Conservation (phyloP, 768 basidiomycete genomes). For the Phylloporus rhodoxanthus region DNA sequence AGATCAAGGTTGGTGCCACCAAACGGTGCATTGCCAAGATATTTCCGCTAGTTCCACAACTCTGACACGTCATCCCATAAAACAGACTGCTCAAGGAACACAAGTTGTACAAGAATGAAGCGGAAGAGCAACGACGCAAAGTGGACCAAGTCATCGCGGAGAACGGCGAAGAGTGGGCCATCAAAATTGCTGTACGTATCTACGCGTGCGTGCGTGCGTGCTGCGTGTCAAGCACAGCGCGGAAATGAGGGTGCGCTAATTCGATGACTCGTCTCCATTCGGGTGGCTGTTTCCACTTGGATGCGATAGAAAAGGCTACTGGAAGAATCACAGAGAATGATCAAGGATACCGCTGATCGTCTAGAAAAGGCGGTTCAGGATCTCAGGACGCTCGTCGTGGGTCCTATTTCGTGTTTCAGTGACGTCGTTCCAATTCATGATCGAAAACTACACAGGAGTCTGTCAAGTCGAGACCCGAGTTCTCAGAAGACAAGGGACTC, state of each 20-base stretch:
- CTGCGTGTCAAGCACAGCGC: constrained; percentile 15
- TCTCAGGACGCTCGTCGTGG: constrained; percentile 60
- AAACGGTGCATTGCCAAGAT: constrained; percentile 51
- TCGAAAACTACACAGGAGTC: constrained; percentile 20
- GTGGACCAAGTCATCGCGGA: constrained; percentile 58
- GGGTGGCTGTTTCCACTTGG: constrained; percentile 12
- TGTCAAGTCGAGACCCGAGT: constrained; percentile 23
- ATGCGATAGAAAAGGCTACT: constrained; percentile 51
- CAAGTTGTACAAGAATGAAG: constrained; percentile 59
- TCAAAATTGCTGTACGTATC: constrained; percentile 63
- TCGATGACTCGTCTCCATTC: constrained; percentile 12
- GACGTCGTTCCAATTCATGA: constrained; percentile 8
- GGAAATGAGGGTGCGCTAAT: constrained; percentile 27
- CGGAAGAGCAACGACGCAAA: constrained; percentile 48
- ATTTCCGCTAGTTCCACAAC: no score
- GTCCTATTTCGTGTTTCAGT: constrained; percentile 31
- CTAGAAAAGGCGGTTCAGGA: constrained; percentile 60
- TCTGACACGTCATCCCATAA: no score
- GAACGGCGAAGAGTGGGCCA: constrained; percentile 67
- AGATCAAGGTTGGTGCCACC: constrained; percentile 66
- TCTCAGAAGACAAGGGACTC: constrained; percentile 37
- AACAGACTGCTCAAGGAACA: constrained; percentile 66
- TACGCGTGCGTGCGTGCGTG: constrained; percentile 13
- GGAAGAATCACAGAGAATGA: constrained; percentile 80
- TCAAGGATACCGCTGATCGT: constrained; percentile 56